Base-by-base conservation (phyloP, 2,329 filamentous ascomycete genomes). In the Neospermospora avenae region DNA sequence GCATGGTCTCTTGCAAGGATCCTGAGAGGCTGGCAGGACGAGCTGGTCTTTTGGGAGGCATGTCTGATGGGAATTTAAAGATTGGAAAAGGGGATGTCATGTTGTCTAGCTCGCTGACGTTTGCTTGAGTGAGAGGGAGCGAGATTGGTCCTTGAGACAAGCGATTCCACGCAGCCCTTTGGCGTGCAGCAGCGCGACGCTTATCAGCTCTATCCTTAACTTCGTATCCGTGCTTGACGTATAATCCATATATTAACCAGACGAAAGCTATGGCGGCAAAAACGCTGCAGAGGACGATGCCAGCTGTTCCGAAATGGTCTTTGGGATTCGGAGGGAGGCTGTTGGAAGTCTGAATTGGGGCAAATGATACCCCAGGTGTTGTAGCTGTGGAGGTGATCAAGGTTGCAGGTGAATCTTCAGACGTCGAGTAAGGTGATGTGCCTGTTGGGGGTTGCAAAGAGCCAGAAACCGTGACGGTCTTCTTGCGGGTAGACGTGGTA, bases 1-100 rank as follows among this genome's bases (percentile, higher is more conserved):
- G 31, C 53, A 55, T 55, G 8, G 16, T 45, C 53, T 55, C 53
- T 35, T 34, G 53, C 24, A 55, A 11, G 11, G 53, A 55, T 18
- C 18, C 53, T 7, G 53, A 31, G 10, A 55, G 24, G 18, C 53
- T 55, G 22, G 25, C 25, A 28, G 53, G 53, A 18, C 53, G 37
- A 35, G 22, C 39, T 20, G 53, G 53, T 45, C 24, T 45, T 3
- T 6, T 6, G 1, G 53, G 53, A 20, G n/a, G 8, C 10, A 24
- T 24, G 31, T 51, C 35, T 10, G 48, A 37, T 22, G 48, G 18
- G 28, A 1, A 6, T 18, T n/a, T 22, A 3, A n/a, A 35, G 2
- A 18, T 35, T 51, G n/a, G 31, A 11, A 11, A 28, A 14, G 13
- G 7, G 11, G 28, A 10, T n/a, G n/a, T 18, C 48, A 51, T 51